Conservation (phyloP, 768 basidiomycete species). For the Tylopilus cervinicoccineus region DNA sequence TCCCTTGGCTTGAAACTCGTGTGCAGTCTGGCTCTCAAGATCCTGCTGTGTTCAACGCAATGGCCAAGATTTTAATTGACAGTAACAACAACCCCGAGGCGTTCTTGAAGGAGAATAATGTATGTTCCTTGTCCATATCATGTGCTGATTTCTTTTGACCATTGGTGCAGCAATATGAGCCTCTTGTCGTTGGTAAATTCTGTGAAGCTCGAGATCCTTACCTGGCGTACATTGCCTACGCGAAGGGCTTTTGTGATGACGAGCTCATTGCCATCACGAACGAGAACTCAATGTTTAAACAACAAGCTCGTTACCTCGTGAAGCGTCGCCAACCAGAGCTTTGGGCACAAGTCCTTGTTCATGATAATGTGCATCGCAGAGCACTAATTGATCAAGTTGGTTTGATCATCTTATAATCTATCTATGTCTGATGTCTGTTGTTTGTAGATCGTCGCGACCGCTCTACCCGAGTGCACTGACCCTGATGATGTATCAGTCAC, state of each 20-base stretch:
- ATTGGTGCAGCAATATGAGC: constrained; percentile 78
- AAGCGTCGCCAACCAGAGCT: constrained; percentile 93
- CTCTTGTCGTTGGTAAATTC: constrained; percentile 96
- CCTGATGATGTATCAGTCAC: constrained; percentile 98
- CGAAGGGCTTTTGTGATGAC: constrained; percentile 98
- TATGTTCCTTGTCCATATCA: constrained; percentile 36
- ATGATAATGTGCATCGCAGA: constrained; percentile 89
- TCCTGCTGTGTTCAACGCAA: constrained; percentile 89
- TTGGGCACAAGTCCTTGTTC: constrained; percentile 91
- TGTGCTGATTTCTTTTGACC: constrained; percentile 3
- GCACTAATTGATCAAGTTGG: constrained; percentile 87
- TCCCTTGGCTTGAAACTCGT: constrained; percentile 94
- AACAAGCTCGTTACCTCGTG: constrained; percentile 96
- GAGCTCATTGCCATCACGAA: constrained; percentile 97
- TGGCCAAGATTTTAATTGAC: constrained; percentile 98
- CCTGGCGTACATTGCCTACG: constrained; percentile 98
- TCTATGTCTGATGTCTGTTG: background rate
- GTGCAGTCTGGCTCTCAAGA: constrained; percentile 95
- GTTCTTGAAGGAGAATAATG: constrained; percentile 99
- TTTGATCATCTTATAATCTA: background rate
- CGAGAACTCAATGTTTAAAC: constrained; percentile 99
- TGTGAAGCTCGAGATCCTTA: constrained; percentile 98
- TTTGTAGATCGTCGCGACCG: constrained; percentile 82
- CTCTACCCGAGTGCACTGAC: constrained; percentile 94
- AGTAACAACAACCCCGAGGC: constrained; percentile 97